Base-by-base conservation (phyloP, 2,329 filamentous ascomycete genomes). In the Nectriaceae sp. region DNA sequence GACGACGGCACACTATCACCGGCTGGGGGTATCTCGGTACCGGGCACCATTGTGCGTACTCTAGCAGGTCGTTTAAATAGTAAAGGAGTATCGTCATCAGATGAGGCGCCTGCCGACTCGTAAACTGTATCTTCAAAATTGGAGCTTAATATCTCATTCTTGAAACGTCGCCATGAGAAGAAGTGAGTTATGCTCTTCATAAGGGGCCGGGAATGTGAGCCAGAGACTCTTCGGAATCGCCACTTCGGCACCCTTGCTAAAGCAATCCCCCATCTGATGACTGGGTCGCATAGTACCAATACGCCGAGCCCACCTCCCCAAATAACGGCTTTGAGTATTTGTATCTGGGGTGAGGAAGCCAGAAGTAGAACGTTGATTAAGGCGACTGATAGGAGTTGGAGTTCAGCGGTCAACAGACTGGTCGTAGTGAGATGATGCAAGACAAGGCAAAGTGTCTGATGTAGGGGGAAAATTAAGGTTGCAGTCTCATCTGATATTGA, bases 211-310 rank as follows among this genome's bases (percentile, higher is more conserved):
- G 47, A 70, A 66, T 57, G 70, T 68, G 47, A 60, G 22, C 63
- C 65, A 2, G 72, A 66, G 16, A 77, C 72, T 46, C 85, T 82
- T 59, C 84, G 81, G 61, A 97, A 92, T 37, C 92, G 88, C 90
- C 93, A 97, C 60, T 85, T 90, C 3, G 94, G 94, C 16, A 97
- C 89, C 48, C 93, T 81, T 42, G 93, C 92, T 52, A 99, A 74
- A 21, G 87, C 81, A 44, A 97, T 87, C 39, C 89, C 91, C 88
- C 90, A 95, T 60, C 79, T 80, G 29, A 97, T 82, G 11, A 94
- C 82, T 22, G 84, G 79, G 22, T 83, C 82, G 64, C 90, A 95
- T 5, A 82, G 73, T 4, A 93, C 71, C 44, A 96, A 83, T 15
- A 96, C 69, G 39, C 83, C 79, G 22, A 97, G 68, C 1, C 92